phyloP scores from a whole-genome alignment of 257 asterid species.

The Nicotiana tabacum region DNA sequence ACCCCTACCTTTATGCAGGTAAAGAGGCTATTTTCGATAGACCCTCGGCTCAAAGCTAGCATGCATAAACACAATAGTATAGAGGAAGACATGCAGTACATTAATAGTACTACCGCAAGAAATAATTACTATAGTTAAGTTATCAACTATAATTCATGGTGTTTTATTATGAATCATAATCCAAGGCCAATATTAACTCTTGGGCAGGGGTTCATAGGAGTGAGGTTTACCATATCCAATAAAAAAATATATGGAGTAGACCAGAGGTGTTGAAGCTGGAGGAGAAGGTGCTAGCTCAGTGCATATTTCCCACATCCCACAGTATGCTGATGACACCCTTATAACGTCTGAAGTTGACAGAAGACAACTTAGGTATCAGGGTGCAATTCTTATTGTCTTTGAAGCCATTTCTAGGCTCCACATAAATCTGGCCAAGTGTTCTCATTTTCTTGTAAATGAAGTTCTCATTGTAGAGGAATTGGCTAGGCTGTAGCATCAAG shows the following conservation, averaged over 20 bases:
- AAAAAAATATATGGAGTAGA: background rate
- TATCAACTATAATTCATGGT: no score
- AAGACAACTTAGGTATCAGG: background rate
- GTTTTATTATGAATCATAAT: no score
- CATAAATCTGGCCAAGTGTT: background rate
- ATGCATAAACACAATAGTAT: no score
- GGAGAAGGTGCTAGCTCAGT: background rate
- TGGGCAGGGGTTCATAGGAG: background rate
- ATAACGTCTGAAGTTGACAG: background rate
- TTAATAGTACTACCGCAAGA: background rate
- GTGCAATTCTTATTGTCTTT: background rate
- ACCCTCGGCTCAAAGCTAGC: no score
- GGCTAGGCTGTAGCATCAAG: background rate
- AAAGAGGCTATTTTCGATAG: no score
- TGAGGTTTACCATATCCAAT: background rate
- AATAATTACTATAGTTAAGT: background rate
- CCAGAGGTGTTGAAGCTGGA: background rate
- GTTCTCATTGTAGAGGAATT: background rate
- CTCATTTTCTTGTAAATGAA: background rate
- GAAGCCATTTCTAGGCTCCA: background rate
- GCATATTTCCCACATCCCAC: background rate
- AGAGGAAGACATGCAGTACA: background rate
- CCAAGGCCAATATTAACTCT: background rate
- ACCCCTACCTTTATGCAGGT: no score
- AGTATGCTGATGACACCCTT: background rate